Evolutionary conservation across 2,329 filamentous ascomycete species (phyloP).

Genomic region (Geosmithia morbida): DNA sequence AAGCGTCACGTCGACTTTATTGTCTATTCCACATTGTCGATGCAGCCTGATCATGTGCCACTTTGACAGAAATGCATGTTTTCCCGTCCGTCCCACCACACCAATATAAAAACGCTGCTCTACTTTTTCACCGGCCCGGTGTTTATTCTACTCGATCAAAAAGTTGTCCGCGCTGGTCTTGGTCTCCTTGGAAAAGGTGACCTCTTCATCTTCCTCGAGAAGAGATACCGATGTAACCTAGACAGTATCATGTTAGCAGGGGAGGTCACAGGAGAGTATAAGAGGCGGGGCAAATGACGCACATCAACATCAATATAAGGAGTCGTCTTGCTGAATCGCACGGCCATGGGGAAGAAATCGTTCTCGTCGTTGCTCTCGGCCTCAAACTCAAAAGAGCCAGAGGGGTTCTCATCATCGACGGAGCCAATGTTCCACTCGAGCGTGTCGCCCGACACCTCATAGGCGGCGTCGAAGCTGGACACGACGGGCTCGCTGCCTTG

Average conservation of each 20-base stretch:
- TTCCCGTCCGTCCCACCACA: background rate
- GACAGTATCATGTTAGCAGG: slow-evolving; percentile 9
- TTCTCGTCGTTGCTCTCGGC: slow-evolving; percentile 75
- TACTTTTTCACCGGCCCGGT: slow-evolving; percentile 1
- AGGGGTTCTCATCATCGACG: slow-evolving; percentile 69
- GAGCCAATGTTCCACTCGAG: slow-evolving; percentile 88
- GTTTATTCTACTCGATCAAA: slow-evolving; percentile 48
- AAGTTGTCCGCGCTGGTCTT: slow-evolving; percentile 66
- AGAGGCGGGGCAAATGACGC: slow-evolving; percentile 25
- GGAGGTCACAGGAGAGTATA: background rate
- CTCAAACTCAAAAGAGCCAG: slow-evolving; percentile 90
- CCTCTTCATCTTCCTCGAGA: slow-evolving; percentile 62
- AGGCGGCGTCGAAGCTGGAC: slow-evolving; percentile 85
- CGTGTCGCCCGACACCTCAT: slow-evolving; percentile 84
- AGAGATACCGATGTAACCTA: slow-evolving; percentile 55
- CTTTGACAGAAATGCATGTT: background rate
- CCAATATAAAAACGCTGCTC: background rate
- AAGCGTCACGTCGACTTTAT: background rate
- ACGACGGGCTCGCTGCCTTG: slow-evolving; percentile 69
- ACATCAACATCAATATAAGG: slow-evolving; percentile 93
- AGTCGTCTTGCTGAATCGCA: slow-evolving; percentile 72
- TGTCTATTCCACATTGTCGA: background rate
- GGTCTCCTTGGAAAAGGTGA: slow-evolving; percentile 71
- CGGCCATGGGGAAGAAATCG: slow-evolving; percentile 96
- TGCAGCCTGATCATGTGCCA: background rate